phyloP scores from a whole-genome alignment of 768 basidiomycete genomes.

The Auricularia heimuer region DNA sequence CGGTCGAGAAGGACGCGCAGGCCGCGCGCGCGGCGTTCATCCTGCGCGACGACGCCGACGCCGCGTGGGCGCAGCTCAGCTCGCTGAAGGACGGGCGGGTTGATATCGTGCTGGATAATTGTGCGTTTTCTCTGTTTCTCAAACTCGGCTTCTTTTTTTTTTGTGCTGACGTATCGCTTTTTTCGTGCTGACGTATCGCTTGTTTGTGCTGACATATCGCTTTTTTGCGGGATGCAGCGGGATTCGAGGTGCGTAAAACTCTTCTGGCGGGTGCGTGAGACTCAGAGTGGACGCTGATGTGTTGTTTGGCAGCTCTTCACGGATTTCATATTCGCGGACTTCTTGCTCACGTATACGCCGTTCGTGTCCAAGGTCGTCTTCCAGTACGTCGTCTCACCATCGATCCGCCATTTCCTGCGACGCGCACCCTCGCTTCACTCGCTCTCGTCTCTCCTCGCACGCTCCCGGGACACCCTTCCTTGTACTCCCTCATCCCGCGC shows the following conservation, averaged over 20 bases:
- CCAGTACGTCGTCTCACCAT: constrained; percentile 48
- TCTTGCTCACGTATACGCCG: constrained; percentile 81
- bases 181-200: too few species aligned
- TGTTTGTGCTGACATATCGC: too few species aligned
- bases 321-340: constrained; percentile 88
- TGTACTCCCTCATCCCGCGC: too few species aligned
- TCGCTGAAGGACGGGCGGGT: constrained; percentile 43
- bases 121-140: constrained; percentile 28
- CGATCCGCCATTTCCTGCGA: too few species aligned
- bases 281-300: constrained; percentile 1
- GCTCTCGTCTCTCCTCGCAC: neutral
- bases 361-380: constrained; percentile 68
- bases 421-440: too few species aligned
- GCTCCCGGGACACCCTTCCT: neutral
- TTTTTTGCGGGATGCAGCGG: constrained; percentile 39
- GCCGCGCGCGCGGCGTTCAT: constrained; percentile 69
- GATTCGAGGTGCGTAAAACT: constrained; percentile 61
- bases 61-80: constrained; percentile 64
- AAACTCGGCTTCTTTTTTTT: neutral
- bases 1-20: constrained; percentile 73
- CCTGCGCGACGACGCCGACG: constrained; percentile 69
- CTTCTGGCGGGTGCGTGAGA: too few species aligned
- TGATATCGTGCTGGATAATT: constrained; percentile 89
- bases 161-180: too few species aligned
- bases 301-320: constrained; percentile 61